Base-by-base conservation (phyloP, 2,329 filamentous ascomycete species). In the Proliferodiscus dingleyae region DNA sequence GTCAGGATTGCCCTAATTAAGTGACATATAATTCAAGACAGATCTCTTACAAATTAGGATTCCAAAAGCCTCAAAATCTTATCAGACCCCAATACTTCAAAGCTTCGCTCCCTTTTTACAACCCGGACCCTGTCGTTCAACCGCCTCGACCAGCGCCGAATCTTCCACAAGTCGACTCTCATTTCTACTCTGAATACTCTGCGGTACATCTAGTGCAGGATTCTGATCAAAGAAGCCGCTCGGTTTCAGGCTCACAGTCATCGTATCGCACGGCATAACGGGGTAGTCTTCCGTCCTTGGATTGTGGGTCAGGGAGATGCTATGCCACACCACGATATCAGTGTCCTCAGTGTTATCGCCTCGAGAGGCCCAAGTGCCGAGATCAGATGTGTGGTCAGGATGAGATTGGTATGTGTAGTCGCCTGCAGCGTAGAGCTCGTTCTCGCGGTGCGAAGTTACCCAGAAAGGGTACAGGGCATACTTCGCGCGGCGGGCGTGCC, bases 281-380 rank as follows among this genome's bases (percentile, higher is more conserved):
- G 89, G 89, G 71, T 87, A 95, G 66, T 95, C 89, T 61, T 95
- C 89, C 0, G 88, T 88, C 0, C 86, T 72, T 0, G 89, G 89
- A 71, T 95, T 89, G 63, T 95, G 89, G 2, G 84, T 89, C 19
- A 95, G 72, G 23, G 89, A 89, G 61, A 95, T 95, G 0, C 87
- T 93, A 68, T 95, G 89, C 89, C 89, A 95, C 6, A 95, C 75
- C 3, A 95, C 89, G 56, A 88, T 83, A 58, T 89, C 89, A 0
- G 84, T 89, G 7, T 89, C 94, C 64, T 95, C 89, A 0, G 89
- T 88, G 0, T 95, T 89, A 69, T 95, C 89, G 2, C 87, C 77
- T 68, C 95, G 83, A 49, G 85, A 80, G 62, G 95, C 89, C 46
- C 74, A 72, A 51, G 86, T 79, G 62, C 94, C 88, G 41, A 74